Conservation (phyloP, 2,329 filamentous ascomycete genomes). For the Colletotrichum horii region DNA sequence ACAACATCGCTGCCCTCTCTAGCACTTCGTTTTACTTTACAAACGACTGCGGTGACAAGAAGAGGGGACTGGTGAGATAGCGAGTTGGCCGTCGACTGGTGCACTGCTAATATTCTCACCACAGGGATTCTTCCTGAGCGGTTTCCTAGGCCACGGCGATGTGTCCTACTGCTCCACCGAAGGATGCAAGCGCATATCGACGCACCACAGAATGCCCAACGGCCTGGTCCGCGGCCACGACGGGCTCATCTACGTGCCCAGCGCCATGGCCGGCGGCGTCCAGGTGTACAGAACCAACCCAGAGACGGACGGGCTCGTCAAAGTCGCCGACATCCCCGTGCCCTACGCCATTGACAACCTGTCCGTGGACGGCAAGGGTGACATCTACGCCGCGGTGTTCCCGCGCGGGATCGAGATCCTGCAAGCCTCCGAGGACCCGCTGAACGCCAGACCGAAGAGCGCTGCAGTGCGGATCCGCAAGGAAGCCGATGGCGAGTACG, state of each 20-base stretch:
- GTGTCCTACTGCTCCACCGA: conserved; percentile 29
- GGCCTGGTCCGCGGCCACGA: conserved; percentile 29
- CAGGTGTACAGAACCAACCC: conserved; percentile 16
- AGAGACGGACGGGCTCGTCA: conserved; percentile 18
- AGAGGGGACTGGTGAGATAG: conserved; percentile 23
- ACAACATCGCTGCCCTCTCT: conserved; percentile 26
- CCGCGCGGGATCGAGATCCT: conserved; percentile 21
- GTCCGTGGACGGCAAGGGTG: conserved; percentile 27
- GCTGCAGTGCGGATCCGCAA: conserved; percentile 27
- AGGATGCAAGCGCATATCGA: conserved; percentile 26
- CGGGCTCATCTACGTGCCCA: conserved; percentile 35
- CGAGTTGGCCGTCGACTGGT: rapidly evolving
- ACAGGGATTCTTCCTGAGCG: conserved; percentile 23
- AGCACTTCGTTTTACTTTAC: conserved; percentile 27
- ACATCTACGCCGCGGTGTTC: conserved; percentile 29
- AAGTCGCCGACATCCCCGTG: conserved; percentile 22
- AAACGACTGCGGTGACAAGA: conserved; percentile 28
- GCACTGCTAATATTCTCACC: neutral
- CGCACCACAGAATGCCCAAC: conserved; percentile 33
- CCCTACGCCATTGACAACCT: conserved; percentile 31
- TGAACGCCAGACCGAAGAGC: conserved; percentile 16
- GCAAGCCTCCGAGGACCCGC: conserved; percentile 22
- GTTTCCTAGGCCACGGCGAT: conserved; percentile 30
- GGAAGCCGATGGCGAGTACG: conserved; percentile 15
- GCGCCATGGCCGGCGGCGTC: conserved; percentile 26